phyloP scores from a whole-genome alignment of 148 eudicot genomes.

The Amaranthus cruentus region DNA sequence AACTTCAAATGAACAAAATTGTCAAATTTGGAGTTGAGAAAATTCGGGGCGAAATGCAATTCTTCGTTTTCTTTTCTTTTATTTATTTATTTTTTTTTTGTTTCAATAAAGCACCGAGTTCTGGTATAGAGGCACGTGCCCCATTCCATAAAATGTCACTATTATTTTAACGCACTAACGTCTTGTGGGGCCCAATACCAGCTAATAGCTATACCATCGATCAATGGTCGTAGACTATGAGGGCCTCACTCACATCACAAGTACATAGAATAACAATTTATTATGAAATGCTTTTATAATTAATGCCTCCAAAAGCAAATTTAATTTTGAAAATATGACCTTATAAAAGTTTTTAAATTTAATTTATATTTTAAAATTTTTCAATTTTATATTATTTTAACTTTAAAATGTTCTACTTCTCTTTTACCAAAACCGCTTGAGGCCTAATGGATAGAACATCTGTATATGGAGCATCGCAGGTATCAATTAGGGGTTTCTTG shows the following conservation, averaged over 20 bases:
- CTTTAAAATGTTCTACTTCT: too few relatives aligned
- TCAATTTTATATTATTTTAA: too few relatives aligned
- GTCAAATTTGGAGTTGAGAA: background rate
- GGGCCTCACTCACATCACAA: constrained; percentile 4
- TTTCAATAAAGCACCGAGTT: constrained; percentile 3
- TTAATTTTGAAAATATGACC: background rate
- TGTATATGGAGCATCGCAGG: too few relatives aligned
- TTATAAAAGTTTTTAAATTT: too few relatives aligned
- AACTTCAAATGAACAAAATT: background rate
- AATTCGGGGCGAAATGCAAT: background rate
- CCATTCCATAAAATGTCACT: constrained; percentile 26
- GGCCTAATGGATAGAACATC: too few relatives aligned
- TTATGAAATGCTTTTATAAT: background rate
- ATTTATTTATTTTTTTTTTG: background rate
- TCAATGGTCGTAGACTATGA: constrained; percentile 17
- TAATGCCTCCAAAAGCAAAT: background rate
- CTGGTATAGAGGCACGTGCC: constrained; percentile 22
- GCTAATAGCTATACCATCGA: constrained; percentile 14
- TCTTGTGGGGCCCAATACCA: constrained; percentile 28
- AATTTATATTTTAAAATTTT: too few relatives aligned
- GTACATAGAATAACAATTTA: background rate
- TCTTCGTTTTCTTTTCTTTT: too few relatives aligned
- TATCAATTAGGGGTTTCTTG: too few relatives aligned
- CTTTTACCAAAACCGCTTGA: too few relatives aligned
- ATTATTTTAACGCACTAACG: constrained; percentile 24